These are phyloP conservation scores for Gossypium herbaceum DNA, from an alignment of 345 rosid genomes.

Conservation along the genomic window DNA sequence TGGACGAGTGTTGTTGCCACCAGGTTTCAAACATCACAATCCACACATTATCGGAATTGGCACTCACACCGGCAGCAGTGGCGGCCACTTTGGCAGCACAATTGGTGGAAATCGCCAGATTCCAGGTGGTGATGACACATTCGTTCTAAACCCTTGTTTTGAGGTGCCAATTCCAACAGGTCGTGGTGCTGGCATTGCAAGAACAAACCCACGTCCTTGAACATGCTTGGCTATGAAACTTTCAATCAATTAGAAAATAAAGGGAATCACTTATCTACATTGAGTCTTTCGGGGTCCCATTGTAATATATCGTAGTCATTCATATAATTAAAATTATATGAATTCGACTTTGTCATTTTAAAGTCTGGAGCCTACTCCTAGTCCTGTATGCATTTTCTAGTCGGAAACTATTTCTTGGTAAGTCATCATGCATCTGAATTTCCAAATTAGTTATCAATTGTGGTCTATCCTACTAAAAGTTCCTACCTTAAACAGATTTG, in stretches of 20 bases:
- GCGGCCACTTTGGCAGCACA: constrained; percentile 17
- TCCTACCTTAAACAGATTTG: too few relatives aligned
- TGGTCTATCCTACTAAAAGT: neutral
- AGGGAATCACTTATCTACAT: neutral
- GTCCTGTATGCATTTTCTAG: neutral
- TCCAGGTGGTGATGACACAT: constrained; percentile 63
- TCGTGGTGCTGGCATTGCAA: constrained; percentile 13
- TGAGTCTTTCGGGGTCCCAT: neutral
- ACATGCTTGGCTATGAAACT: constrained; percentile 4
- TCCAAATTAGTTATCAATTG: neutral
- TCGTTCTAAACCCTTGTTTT: constrained; percentile 46
- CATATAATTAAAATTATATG: neutral
- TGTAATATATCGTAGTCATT: neutral
- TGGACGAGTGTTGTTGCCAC: constrained; percentile 55
- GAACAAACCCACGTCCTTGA: constrained; percentile 42
- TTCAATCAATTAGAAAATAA: constrained; percentile 5
- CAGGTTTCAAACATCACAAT: constrained; percentile 26
- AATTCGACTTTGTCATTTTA: neutral
- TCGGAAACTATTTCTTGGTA: neutral
- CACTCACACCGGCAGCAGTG: neutral
- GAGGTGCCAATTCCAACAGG: constrained; percentile 50
- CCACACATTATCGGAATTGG: constrained; percentile 25
- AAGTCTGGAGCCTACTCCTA: neutral
- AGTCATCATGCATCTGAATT: neutral
- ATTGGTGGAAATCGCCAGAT: neutral